These are phyloP conservation scores for Entomophthora muscae DNA, from an alignment of 371 early-diverging fungal species.

Conservation along the genomic window DNA sequence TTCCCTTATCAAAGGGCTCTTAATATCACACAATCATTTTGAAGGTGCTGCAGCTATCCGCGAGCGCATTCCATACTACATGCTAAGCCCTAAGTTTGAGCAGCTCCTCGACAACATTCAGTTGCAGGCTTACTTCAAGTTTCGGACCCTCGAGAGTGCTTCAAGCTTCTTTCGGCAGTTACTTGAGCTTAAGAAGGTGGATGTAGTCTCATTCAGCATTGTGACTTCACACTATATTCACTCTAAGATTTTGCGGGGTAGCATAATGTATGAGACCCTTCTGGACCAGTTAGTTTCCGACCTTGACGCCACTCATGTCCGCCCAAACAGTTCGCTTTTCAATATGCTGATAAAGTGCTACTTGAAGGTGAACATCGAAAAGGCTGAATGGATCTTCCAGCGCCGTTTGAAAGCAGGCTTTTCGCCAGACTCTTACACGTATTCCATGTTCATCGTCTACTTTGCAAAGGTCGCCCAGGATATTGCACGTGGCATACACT, in stretches of 20 bases:
- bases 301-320: background rate
- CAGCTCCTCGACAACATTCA: background rate
- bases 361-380: background rate
- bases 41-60: background rate
- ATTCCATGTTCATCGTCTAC: background rate
- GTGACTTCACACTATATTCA: background rate
- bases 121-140: background rate
- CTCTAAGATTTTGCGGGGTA: background rate
- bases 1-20: background rate
- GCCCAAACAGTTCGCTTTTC: background rate
- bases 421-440: background rate
- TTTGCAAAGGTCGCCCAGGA: background rate
- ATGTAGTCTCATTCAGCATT: background rate
- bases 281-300: background rate
- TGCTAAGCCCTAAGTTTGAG: background rate
- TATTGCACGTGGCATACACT: background rate
- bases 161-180: background rate
- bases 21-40: background rate
- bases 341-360: background rate
- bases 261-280: background rate
- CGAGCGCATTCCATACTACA: background rate
- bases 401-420: background rate
- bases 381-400: background rate
- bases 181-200: background rate
- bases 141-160: background rate